Percentiles rank a stretch among this genome's conserved stretches.
Evolutionary conservation across 2,329 filamentous ascomycete genomes (phyloP).

Genomic region (Venturia effusa): DNA sequence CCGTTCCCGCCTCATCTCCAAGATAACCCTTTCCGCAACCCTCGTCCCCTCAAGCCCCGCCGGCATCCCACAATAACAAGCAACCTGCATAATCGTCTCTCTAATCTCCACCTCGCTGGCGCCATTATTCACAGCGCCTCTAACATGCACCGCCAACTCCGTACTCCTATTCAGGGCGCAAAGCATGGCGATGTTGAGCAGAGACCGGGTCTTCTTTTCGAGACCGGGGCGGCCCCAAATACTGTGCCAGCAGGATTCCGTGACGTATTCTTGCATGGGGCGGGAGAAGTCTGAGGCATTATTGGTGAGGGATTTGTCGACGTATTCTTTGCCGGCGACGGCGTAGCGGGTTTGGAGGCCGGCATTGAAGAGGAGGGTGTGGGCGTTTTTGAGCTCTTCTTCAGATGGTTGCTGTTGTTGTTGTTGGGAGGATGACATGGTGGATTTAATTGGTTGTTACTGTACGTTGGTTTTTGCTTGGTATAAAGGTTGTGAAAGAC

Average conservation of each 20-base stretch:
- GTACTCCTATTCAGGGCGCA: constrained; percentile 48
- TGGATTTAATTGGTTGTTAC: neutral
- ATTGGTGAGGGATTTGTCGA: constrained; percentile 45
- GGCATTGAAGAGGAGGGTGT: constrained; percentile 49
- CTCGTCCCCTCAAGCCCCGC: constrained; percentile 45
- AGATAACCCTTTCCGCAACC: constrained; percentile 39
- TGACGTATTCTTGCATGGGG: constrained; percentile 45
- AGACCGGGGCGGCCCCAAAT: constrained; percentile 54
- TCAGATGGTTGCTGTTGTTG: constrained; percentile 1
- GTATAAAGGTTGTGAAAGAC: neutral
- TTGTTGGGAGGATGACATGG: constrained; percentile 8
- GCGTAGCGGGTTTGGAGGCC: constrained; percentile 49
- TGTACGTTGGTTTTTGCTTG: neutral
- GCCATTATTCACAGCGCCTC: constrained; percentile 53
- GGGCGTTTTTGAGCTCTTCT: constrained; percentile 21
- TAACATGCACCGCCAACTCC: constrained; percentile 51
- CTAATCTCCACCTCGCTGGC: constrained; percentile 51
- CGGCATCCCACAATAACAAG: constrained; percentile 43
- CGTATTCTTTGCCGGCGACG: constrained; percentile 52
- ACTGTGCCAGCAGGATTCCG: constrained; percentile 54
- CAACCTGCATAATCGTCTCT: constrained; percentile 43
- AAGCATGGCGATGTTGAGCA: constrained; percentile 56
- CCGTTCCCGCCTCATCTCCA: constrained; percentile 37
- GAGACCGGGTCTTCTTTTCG: constrained; percentile 47
- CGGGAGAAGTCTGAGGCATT: constrained; percentile 48